phyloP scores from a whole-genome alignment of 129 eudicot genomes.

The Pittosporum tobira region DNA sequence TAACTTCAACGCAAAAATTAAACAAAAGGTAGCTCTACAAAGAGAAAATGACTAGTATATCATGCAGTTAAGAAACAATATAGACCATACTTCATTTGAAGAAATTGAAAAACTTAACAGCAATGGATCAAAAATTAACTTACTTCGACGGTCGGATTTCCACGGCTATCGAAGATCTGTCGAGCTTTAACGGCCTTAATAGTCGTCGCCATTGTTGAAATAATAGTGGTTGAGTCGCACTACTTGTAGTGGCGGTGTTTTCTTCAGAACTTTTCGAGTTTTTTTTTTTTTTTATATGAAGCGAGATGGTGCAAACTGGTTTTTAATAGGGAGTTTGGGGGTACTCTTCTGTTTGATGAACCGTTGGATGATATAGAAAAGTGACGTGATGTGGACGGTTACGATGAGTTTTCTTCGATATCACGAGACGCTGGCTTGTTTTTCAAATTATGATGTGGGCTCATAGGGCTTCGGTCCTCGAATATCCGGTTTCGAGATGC shows the following conservation, averaged over 20 bases:
- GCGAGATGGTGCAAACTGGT: too few species aligned
- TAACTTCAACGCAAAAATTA: not conserved
- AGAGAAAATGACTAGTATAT: too few species aligned
- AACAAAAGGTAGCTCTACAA: not conserved
- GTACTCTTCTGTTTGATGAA: not conserved
- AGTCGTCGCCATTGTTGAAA: conserved; percentile 30
- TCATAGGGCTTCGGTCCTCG: too few species aligned
- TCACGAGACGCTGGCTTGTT: not conserved
- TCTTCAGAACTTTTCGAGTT: not conserved
- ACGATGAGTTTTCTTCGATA: not conserved
- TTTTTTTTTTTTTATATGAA: too few species aligned
- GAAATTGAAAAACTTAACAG: not conserved
- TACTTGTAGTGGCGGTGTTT: not conserved
- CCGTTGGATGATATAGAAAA: not conserved
- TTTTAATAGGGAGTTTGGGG: not conserved
- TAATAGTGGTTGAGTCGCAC: not conserved
- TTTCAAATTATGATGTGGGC: too few species aligned
- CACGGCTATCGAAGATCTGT: conserved; percentile 48
- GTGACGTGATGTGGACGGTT: not conserved
- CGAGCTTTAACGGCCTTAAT: conserved; percentile 39
- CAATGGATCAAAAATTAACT: not conserved
- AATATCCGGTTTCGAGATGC: too few species aligned
- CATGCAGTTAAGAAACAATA: not conserved
- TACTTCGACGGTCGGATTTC: conserved; percentile 50
- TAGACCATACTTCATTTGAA: not conserved